Base-by-base conservation (phyloP, 164 flowering plant genomes). In the Hamamelis virginiana region DNA sequence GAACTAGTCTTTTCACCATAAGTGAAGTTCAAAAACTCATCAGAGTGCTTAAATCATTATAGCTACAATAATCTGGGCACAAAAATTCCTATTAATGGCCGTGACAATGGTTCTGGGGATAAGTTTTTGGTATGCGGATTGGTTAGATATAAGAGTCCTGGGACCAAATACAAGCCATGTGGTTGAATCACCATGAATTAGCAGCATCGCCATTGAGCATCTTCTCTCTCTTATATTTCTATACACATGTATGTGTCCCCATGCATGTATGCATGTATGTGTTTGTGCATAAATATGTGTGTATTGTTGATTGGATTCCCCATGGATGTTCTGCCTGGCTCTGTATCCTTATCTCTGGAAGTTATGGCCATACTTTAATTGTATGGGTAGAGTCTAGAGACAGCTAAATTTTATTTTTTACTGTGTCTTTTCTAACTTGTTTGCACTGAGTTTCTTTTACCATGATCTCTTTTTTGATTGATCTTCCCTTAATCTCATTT, bases 401-500 rank as follows among this genome's bases (percentile, higher is more conserved):
- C 52, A 23, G 27, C 46, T 63, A 45, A 44, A 63, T 12, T 6
- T 33, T 33, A 33, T 33, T 50, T 13, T 14, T 59, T 18, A 60
- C 4, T 16, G 9, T 46, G n/a, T n/a, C n/a, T 44, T 45, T 3
- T 44, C 26, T 41, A 11, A 8, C 8, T 18, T 59, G 27, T 25
- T 8, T 28, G 27, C 6, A 33, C 57, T 47, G 33, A 46, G 25
- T 45, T 11, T 57, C 45, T 12, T 19, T 41, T 28, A 48, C 19
- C 4, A 14, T 59, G 21, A 10, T 46, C 11, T 33, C 33, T 26
- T 55, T n/a, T 15, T 61, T 47, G 41, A 52, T 14, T 28, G 5
- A 25, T 50, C 68, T 68, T 51, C 5, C 23, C 19, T 41, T 28
- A 19, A 71, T 59, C 23, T 55, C n/a, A n/a, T 55, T 14, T 46